Base-by-base conservation (phyloP, 495 filamentous ascomycete genomes). In the Trichocladium uniseriatum region DNA sequence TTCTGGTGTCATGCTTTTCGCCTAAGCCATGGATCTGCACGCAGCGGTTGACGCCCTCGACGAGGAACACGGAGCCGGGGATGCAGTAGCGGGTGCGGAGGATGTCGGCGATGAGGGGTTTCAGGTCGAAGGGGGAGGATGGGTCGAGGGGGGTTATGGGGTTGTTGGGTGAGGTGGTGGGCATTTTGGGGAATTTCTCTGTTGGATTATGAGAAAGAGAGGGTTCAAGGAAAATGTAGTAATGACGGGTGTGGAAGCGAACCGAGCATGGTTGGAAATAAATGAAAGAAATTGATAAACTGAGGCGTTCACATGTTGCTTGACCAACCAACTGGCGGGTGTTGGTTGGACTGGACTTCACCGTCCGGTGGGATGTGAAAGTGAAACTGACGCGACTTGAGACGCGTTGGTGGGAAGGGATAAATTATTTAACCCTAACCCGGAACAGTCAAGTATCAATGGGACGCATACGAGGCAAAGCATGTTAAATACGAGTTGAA, bases 51-150 rank as follows among this genome's bases (percentile, higher is more conserved):
- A 73, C 49, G 22, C 50, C 56, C 55, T 75, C 72, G 48, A 75
- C 68, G 0, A 75, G 58, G 15, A 75, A 71, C 16, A 73, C 42
- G 0, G 69, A 70, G 16, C 66, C 65, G 0, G 66, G 66, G 6
- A 69, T 45, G 44, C 65, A 71, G 38, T 57, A 60, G 15, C 59
- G 47, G 18, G 68, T 69, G 41, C 64, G 61, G 14, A 73, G 54
- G 16, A 75, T 68, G 42, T 68, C 61, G 37, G 52, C 68, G 35
- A 81, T 69, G 18, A 76, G 67, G 55, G 70, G 75, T 50, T 76
- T 77, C 18, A 78, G 57, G 50, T 71, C 67, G 39, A 79, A 68
- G 45, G 52, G 52, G 4, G 44, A 29, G n/a, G 28, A n/a, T 1
- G 42, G 53, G 34, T 58, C 43, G 24, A 48, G 45, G 20, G 59